Conservation (phyloP, 495 filamentous ascomycete genomes). For the Peziza echinospora region DNA sequence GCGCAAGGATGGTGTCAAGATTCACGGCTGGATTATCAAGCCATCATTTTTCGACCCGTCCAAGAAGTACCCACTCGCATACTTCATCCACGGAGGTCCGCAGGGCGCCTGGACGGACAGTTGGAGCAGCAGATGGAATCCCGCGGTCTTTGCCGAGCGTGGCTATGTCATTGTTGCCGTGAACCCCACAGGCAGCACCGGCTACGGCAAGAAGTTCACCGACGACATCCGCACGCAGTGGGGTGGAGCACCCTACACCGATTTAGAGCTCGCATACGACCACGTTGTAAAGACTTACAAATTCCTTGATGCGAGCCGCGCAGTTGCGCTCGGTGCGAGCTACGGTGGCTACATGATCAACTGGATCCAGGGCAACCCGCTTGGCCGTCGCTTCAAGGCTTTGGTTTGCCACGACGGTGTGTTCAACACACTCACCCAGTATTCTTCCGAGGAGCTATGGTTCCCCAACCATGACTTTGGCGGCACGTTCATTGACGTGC, state of each 20-base stretch:
- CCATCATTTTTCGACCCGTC: conserved; percentile 52
- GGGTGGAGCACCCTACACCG: conserved; percentile 26
- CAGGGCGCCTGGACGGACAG: conserved; percentile 66
- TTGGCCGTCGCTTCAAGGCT: conserved; percentile 66
- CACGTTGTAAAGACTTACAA: conserved; percentile 46
- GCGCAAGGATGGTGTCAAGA: conserved; percentile 36
- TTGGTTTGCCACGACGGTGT: conserved; percentile 82
- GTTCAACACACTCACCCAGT: conserved; percentile 48
- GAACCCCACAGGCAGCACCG: conserved; percentile 72
- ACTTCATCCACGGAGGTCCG: conserved; percentile 74
- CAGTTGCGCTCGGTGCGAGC: conserved; percentile 62
- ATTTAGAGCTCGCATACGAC: conserved; percentile 53
- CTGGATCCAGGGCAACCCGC: conserved; percentile 47
- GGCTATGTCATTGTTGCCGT: conserved; percentile 75
- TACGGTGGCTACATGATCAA: conserved; percentile 50
- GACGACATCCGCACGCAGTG: conserved; percentile 57
- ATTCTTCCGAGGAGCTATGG: conserved; percentile 68
- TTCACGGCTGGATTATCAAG: conserved; percentile 65
- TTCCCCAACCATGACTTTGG: conserved; percentile 70
- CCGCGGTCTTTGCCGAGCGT: conserved; percentile 74
- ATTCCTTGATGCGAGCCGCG: conserved; percentile 55
- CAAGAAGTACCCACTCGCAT: conserved; percentile 61
- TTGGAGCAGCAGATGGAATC: conserved; percentile 85
- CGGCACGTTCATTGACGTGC: conserved; percentile 54
- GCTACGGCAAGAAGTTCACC: conserved; percentile 60